A percentile compares a stretch with the other conserved stretches of the same genome.
Evolutionary conservation across 805 yeast genomes (phyloP).

Genomic region (Hanseniaspora thailandica): DNA sequence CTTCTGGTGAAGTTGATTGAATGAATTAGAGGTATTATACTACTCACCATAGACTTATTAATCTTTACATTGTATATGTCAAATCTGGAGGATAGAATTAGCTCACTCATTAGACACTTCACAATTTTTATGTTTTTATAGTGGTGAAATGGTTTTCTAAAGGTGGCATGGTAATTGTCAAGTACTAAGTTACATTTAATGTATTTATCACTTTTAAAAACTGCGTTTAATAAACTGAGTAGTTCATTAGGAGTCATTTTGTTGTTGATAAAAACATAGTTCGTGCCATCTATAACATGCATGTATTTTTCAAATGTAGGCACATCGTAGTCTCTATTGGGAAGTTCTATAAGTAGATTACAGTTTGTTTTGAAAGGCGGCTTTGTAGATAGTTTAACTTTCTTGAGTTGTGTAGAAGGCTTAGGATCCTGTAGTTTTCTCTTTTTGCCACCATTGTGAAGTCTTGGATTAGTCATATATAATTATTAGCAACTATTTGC

Average conservation of each 20-base stretch:
- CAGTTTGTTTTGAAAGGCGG: not conserved
- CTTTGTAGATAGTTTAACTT: not conserved
- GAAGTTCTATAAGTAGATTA: not conserved
- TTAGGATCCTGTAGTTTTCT: not conserved
- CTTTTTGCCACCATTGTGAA: no score
- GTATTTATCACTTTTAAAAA: not conserved
- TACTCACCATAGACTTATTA: not conserved
- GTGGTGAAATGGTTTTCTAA: not conserved
- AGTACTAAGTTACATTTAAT: not conserved
- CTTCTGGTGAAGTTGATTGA: not conserved
- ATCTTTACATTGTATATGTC: not conserved
- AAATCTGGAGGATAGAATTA: not conserved
- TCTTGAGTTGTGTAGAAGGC: not conserved
- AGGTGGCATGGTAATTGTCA: not conserved
- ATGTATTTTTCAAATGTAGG: not conserved
- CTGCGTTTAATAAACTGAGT: not conserved
- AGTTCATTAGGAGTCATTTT: not conserved
- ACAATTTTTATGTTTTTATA: conserved; percentile 2
- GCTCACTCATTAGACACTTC: conserved; percentile 5
- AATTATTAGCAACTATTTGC: not conserved
- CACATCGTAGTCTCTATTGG: not conserved
- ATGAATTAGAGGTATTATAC: not conserved
- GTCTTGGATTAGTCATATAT: not conserved
- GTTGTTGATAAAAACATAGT: not conserved
- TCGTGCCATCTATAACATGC: not conserved